phyloP scores from a whole-genome alignment of 2,329 filamentous ascomycete species.

The Microcyclosporella mali region DNA sequence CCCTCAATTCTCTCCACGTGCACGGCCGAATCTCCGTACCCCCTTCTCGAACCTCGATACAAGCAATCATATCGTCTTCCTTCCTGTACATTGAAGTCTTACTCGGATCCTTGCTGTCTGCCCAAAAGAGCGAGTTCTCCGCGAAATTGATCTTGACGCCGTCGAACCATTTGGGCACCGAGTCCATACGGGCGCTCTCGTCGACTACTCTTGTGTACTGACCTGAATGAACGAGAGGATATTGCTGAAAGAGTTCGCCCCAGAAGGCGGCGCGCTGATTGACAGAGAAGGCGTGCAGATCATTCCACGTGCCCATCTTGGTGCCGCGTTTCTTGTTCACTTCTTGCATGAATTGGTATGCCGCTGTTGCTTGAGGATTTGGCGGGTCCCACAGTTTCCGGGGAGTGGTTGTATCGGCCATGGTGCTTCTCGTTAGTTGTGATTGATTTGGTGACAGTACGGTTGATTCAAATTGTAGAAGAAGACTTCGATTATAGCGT shows the following conservation, averaged over 20 bases:
- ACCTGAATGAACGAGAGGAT: slow-evolving; percentile 59
- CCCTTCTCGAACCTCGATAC: slow-evolving; percentile 68
- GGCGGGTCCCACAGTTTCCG: slow-evolving; percentile 44
- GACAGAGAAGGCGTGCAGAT: slow-evolving; percentile 66
- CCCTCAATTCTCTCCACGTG: slow-evolving; percentile 62
- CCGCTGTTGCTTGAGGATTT: slow-evolving; percentile 45
- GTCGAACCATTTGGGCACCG: slow-evolving; percentile 69
- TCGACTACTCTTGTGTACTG: slow-evolving; percentile 53
- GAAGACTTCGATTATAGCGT: too few relatives aligned
- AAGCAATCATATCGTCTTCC: slow-evolving; percentile 62
- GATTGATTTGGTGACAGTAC: too few relatives aligned
- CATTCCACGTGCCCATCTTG: slow-evolving; percentile 59
- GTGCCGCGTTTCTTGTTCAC: slow-evolving; percentile 55
- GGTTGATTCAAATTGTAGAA: too few relatives aligned
- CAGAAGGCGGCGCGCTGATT: slow-evolving; percentile 59
- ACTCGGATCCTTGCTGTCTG: slow-evolving; percentile 37
- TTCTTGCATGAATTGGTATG: slow-evolving; percentile 62
- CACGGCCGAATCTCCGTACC: slow-evolving; percentile 48
- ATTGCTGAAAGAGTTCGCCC: slow-evolving; percentile 55
- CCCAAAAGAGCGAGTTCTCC: slow-evolving; percentile 68
- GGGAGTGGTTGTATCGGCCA: slow-evolving; percentile 24
- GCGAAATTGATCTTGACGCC: slow-evolving; percentile 70
- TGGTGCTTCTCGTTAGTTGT: slow-evolving; percentile 1
- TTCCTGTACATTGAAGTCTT: slow-evolving; percentile 54
- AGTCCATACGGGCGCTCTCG: slow-evolving; percentile 61